Conservation (phyloP, 176 grass and related monocot genomes). For the Triticum timopheevii region DNA sequence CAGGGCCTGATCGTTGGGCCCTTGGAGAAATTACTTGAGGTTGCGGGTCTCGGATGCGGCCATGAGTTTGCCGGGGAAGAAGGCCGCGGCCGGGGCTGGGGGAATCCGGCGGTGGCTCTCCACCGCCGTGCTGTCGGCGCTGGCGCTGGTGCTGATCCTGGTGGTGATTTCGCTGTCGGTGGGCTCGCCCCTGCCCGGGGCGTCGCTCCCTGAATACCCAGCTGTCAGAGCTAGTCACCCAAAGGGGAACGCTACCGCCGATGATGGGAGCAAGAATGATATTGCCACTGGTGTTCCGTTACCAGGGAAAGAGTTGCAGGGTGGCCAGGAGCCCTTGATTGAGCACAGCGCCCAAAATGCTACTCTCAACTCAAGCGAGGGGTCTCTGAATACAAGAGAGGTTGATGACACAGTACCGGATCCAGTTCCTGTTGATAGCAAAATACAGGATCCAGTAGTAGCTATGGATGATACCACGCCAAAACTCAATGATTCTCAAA, state of each 20-base stretch:
- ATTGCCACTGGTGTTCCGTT: neutral
- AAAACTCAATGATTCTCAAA: neutral
- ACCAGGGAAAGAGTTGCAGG: slow-evolving; percentile 6
- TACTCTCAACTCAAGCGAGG: slow-evolving; percentile 18
- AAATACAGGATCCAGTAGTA: slow-evolving; percentile 18
- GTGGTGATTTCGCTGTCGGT: slow-evolving; percentile 54
- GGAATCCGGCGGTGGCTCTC: slow-evolving; percentile 47
- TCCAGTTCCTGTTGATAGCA: neutral
- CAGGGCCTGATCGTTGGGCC: neutral
- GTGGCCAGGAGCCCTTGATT: slow-evolving; percentile 3
- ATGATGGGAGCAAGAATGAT: slow-evolving; percentile 1
- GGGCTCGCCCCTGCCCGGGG: slow-evolving; percentile 42
- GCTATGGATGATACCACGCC: neutral
- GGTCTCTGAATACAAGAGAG: neutral
- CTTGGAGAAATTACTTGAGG: neutral
- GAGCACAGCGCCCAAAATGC: slow-evolving; percentile 30
- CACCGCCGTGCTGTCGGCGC: slow-evolving; percentile 43
- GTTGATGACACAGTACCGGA: slow-evolving; percentile 13
- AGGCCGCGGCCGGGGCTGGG: slow-evolving; percentile 15
- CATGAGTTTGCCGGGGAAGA: slow-evolving; percentile 42
- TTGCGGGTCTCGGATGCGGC: neutral
- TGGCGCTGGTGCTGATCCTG: slow-evolving; percentile 54
- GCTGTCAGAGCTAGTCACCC: slow-evolving; percentile 6
- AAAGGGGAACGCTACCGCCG: neutral
- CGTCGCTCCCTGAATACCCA: slow-evolving; percentile 47